A percentile compares a stretch with the other conserved stretches of the same genome.
Conservation (phyloP, 495 filamentous ascomycete species). For the Aspergillus avenaceus region DNA sequence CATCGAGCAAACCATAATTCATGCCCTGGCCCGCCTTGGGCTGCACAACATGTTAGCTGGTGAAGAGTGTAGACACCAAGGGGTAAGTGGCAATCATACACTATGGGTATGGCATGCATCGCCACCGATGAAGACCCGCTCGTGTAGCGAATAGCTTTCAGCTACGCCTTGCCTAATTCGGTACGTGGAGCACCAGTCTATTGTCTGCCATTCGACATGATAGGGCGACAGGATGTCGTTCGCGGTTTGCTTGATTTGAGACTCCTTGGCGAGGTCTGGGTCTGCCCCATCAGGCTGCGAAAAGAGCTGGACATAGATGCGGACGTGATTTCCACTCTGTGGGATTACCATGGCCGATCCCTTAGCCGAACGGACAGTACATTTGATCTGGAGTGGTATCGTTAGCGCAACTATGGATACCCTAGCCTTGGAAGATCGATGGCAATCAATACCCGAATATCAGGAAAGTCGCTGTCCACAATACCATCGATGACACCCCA, state of each 20-base stretch:
- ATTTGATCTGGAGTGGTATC: no score
- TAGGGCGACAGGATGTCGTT: conserved; percentile 50
- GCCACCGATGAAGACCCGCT: conserved; percentile 46
- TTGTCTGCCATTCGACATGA: conserved; percentile 35
- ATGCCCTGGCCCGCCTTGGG: conserved; percentile 50
- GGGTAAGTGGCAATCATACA: no score
- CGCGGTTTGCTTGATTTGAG: conserved; percentile 50
- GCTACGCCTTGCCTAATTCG: conserved; percentile 48
- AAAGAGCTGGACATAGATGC: no score
- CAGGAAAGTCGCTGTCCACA: conserved; percentile 65
- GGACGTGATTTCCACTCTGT: no score
- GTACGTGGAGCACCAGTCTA: conserved; percentile 50
- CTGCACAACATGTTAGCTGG: no score
- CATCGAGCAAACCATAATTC: conserved; percentile 26
- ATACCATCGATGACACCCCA: conserved; percentile 75
- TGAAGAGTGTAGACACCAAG: no score
- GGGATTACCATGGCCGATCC: no score
- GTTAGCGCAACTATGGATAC: no score
- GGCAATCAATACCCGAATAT: conserved; percentile 50
- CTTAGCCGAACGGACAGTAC: no score
- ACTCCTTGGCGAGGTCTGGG: no score
- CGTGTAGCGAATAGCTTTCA: conserved; percentile 38
- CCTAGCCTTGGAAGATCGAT: no score
- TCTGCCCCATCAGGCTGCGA: no score
- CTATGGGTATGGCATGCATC: conserved; percentile 57